A percentile compares a stretch with the other conserved stretches of the same genome.
These are phyloP conservation scores for Aschersonia sp. DNA, from an alignment of 2,329 filamentous ascomycete species.

Conservation along the genomic window DNA sequence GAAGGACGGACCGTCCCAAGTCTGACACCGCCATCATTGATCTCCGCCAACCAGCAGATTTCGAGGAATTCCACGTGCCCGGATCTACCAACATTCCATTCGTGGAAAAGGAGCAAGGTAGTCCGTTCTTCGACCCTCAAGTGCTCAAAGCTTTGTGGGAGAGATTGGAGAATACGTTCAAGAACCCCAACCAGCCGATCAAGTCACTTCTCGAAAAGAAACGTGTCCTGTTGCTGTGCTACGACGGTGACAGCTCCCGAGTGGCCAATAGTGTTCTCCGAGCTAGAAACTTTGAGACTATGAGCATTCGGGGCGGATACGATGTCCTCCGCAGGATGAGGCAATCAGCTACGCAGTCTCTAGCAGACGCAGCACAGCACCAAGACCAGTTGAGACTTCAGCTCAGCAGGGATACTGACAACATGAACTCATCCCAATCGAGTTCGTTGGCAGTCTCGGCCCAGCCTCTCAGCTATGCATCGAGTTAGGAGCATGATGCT, in stretches of 20 bases:
- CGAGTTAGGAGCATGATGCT: no score
- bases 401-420: neutral
- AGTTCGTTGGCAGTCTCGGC: no score
- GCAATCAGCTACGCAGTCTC: no score
- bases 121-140: constrained; percentile 30
- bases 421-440: neutral
- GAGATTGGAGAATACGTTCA: constrained; percentile 28
- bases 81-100: constrained; percentile 29
- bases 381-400: no score
- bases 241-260: constrained; percentile 37
- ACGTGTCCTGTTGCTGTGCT: constrained; percentile 32
- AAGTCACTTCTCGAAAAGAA: constrained; percentile 8
- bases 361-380: no score
- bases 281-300: constrained; percentile 30
- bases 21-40: constrained; percentile 25
- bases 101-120: constrained; percentile 17
- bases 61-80: constrained; percentile 24
- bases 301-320: constrained; percentile 29
- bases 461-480: no score
- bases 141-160: constrained; percentile 31
- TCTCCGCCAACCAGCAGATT: constrained; percentile 26
- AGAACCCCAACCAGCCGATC: constrained; percentile 8
- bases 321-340: constrained; percentile 4
- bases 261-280: constrained; percentile 38
- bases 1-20: constrained; percentile 4